Percentiles rank a stretch among this genome's conserved stretches.
phyloP scores from a whole-genome alignment of 345 rosid species.

The Anacardium occidentale region DNA sequence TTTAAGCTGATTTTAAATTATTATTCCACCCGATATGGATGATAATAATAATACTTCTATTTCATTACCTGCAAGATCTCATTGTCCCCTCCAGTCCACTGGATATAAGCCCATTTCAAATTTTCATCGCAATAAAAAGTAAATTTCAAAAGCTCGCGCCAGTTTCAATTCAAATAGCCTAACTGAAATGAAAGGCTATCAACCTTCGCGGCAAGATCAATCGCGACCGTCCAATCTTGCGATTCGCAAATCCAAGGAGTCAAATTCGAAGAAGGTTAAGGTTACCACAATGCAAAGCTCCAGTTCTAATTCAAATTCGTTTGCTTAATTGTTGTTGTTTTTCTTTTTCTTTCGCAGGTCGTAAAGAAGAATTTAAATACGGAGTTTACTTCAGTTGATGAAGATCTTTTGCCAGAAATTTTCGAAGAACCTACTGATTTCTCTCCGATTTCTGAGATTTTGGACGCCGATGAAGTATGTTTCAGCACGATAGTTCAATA shows the following conservation, averaged over 20 bases:
- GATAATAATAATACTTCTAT: too few relatives aligned
- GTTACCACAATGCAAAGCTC: too few relatives aligned
- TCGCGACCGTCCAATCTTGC: constrained; percentile 17
- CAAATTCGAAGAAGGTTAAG: constrained; percentile 30
- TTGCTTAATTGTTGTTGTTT: neutral
- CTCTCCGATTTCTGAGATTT: constrained; percentile 21
- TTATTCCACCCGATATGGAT: too few relatives aligned
- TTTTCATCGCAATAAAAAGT: neutral
- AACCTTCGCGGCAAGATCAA: constrained; percentile 24
- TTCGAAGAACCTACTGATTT: constrained; percentile 26
- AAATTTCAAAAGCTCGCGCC: constrained; percentile 23
- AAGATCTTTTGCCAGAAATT: constrained; percentile 17
- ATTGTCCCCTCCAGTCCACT: too few relatives aligned
- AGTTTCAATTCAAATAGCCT: constrained; percentile 7
- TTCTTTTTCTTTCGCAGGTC: constrained; percentile 14
- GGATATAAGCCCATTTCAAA: too few relatives aligned
- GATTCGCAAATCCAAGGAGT: constrained; percentile 21
- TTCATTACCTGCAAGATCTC: too few relatives aligned
- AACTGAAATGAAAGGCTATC: constrained; percentile 21
- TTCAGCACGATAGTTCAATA: too few relatives aligned
- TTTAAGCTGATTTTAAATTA: too few relatives aligned
- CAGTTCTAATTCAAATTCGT: neutral
- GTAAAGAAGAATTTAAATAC: constrained; percentile 28
- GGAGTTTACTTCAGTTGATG: constrained; percentile 14
- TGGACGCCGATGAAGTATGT: constrained; percentile 24